phyloP scores from a whole-genome alignment of 371 early-diverging fungal genomes.

The Actinomortierella wolfii region DNA sequence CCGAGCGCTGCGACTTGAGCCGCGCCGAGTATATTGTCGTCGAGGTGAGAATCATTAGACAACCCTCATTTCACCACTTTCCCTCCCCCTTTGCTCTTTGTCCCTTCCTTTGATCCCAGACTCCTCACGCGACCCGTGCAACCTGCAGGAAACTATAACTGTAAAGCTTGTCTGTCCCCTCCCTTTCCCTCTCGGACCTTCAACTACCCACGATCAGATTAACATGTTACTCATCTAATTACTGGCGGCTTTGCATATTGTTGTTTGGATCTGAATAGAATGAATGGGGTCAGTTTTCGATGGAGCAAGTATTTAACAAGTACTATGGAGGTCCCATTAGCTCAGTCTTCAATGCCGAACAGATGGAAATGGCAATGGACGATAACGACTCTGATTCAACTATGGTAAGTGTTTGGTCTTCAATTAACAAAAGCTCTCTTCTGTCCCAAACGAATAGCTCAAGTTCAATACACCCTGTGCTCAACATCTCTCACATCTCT shows the following conservation, averaged over 20 bases:
- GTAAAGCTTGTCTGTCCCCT: background rate
- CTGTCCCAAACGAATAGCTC: background rate
- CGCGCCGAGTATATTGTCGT: constrained; percentile 75
- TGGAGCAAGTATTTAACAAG: constrained; percentile 58
- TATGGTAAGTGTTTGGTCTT: constrained; percentile 8
- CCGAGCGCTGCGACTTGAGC: constrained; percentile 58
- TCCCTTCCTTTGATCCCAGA: background rate
- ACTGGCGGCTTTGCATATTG: background rate
- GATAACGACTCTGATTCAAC: constrained; percentile 45
- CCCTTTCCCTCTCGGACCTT: background rate
- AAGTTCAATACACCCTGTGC: too few species aligned
- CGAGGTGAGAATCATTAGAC: constrained; percentile 47
- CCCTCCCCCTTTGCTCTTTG: constrained; percentile 2
- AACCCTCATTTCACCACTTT: background rate
- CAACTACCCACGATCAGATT: too few species aligned
- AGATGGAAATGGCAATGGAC: constrained; percentile 43
- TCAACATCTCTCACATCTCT: too few species aligned
- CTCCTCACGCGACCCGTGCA: constrained; percentile 2
- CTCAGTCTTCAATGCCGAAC: constrained; percentile 64
- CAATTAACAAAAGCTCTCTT: too few species aligned
- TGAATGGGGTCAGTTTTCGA: constrained; percentile 72
- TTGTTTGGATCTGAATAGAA: constrained; percentile 49
- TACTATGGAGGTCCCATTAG: constrained; percentile 73
- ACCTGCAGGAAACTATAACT: background rate
- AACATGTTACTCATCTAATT: background rate